Evolutionary conservation across 495 filamentous ascomycete genomes (phyloP).

Genomic region (Cercophora scortea): DNA sequence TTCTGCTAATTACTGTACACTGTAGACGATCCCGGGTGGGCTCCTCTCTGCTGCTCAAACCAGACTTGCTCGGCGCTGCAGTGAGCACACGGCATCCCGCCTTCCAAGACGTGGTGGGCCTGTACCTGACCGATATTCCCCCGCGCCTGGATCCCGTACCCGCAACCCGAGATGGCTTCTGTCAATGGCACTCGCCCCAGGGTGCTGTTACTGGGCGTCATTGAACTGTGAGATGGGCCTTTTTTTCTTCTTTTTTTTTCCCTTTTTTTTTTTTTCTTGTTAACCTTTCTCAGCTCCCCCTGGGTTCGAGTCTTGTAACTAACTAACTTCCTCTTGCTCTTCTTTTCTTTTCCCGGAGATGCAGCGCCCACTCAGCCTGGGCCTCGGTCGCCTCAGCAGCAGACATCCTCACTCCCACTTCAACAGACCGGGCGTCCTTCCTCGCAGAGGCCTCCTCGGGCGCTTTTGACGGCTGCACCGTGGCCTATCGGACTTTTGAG

Average conservation of each 20-base stretch:
- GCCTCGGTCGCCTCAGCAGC: constrained; percentile 14
- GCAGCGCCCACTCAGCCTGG: constrained; percentile 25
- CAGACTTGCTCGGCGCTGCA: too few relatives aligned
- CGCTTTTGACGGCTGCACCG: constrained; percentile 57
- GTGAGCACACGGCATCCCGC: too few relatives aligned
- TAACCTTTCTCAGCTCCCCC: neutral
- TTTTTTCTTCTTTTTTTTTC: neutral
- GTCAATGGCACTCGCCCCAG: constrained; percentile 12
- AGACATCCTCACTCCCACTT: constrained; percentile 18
- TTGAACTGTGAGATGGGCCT: constrained; percentile 20
- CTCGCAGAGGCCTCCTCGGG: constrained; percentile 64
- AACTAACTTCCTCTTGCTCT: neutral
- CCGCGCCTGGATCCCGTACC: neutral
- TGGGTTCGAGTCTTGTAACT: too few relatives aligned
- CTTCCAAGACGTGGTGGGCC: too few relatives aligned
- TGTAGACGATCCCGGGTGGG: too few relatives aligned
- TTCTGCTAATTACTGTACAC: too few relatives aligned
- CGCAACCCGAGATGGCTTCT: neutral
- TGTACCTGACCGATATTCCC: neutral
- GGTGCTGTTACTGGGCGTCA: constrained; percentile 24
- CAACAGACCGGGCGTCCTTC: constrained; percentile 43
- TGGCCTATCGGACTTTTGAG: constrained; percentile 69
- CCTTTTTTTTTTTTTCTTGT: neutral
- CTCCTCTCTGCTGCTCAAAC: too few relatives aligned
- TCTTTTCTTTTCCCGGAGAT: neutral